Evolutionary conservation across 306 rosid species (phyloP).

Genomic region (Vachellia pachyceras): DNA sequence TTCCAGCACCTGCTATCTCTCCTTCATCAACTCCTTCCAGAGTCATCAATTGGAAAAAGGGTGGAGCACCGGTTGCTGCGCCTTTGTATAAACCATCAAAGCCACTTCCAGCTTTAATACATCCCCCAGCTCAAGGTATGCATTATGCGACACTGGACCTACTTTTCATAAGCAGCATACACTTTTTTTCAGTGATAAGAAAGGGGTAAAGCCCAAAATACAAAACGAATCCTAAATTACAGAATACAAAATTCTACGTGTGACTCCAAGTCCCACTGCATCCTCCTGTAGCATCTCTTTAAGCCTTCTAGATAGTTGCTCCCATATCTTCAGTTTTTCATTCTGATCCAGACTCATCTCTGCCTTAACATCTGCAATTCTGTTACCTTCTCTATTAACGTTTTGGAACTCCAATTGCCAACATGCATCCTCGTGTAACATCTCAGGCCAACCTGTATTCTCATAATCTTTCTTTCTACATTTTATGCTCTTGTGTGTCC

Average conservation of each 20-base stretch:
- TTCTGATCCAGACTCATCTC: no score
- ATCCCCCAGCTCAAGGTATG: conserved; percentile 58
- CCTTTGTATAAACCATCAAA: conserved; percentile 51
- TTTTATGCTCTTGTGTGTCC: no score
- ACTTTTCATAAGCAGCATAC: conserved; percentile 3
- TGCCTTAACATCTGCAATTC: no score
- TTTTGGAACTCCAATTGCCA: no score
- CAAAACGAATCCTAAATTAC: neutral
- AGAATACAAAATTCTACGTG: neutral
- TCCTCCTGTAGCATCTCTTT: neutral
- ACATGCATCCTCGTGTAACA: no score
- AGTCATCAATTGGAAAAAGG: conserved; percentile 42
- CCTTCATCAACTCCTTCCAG: conserved; percentile 62
- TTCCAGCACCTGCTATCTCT: conserved; percentile 68
- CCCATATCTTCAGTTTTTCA: no score
- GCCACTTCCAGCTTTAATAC: conserved; percentile 47
- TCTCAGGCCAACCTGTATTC: no score
- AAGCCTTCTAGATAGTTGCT: no score
- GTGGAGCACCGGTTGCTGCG: conserved; percentile 51
- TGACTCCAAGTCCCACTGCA: neutral
- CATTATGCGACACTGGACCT: neutral
- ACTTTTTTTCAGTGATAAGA: neutral
- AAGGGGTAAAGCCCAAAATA: neutral
- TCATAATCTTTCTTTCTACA: no score
- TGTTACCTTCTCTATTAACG: no score